Conservation (phyloP, 352 stramenopile genomes). For the Globisporangium ultimum region DNA sequence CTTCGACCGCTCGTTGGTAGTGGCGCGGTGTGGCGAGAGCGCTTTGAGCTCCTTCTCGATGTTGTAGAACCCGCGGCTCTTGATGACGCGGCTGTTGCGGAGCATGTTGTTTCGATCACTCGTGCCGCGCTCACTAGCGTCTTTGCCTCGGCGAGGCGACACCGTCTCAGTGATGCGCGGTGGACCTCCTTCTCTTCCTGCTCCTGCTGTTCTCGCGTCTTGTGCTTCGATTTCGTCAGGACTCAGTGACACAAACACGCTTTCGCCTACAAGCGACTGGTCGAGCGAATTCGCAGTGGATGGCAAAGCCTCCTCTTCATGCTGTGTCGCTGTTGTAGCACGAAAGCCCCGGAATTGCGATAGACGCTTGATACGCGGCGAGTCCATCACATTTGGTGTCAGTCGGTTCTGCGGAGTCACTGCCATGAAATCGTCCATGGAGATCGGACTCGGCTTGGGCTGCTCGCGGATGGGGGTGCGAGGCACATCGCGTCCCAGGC, state of each 20-base stretch:
- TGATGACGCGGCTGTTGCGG: slow-evolving; percentile 65
- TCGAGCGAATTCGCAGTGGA: slow-evolving; percentile 27
- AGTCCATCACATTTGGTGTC: slow-evolving; percentile 23
- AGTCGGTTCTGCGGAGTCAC: slow-evolving; percentile 20
- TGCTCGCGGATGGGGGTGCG: slow-evolving; percentile 1
- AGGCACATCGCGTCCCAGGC: background rate
- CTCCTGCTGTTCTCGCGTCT: background rate
- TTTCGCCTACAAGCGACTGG: slow-evolving; percentile 62
- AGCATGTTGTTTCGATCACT: slow-evolving; percentile 16
- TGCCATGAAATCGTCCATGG: slow-evolving; percentile 59
- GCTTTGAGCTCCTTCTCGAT: slow-evolving; percentile 26
- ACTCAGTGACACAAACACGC: slow-evolving; percentile 59
- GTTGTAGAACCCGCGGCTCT: slow-evolving; percentile 75
- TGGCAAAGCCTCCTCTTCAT: slow-evolving; percentile 16
- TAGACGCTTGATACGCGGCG: slow-evolving; percentile 40
- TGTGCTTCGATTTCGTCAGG: slow-evolving; percentile 4
- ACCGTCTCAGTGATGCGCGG: slow-evolving; percentile 30
- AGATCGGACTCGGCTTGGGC: slow-evolving; percentile 46
- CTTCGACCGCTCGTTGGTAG: background rate
- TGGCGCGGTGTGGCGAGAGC: slow-evolving; percentile 4
- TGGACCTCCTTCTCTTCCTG: background rate
- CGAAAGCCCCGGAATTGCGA: slow-evolving; percentile 23
- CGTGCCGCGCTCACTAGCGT: background rate
- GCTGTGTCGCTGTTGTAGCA: background rate
- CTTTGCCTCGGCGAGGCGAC: slow-evolving; percentile 26